phyloP scores from a whole-genome alignment of 2,329 filamentous ascomycete species.

The Colletotrichum navitas region DNA sequence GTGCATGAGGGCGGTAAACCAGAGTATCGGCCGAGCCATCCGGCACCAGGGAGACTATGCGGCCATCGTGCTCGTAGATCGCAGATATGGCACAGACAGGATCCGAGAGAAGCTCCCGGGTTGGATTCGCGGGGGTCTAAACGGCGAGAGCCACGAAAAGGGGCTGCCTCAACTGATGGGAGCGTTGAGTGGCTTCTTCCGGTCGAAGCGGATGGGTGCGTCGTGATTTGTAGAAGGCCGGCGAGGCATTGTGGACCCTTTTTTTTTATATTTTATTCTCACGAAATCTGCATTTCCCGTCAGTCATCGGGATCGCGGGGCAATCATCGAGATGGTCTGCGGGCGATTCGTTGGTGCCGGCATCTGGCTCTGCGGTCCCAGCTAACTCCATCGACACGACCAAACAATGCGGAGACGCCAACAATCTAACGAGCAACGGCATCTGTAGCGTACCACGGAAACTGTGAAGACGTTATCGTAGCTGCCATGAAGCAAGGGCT shows the following conservation, averaged over 20 bases:
- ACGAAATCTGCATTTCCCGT: not conserved
- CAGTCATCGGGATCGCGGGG: not conserved
- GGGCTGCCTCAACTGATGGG: slow-evolving; percentile 71
- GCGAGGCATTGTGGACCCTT: not conserved
- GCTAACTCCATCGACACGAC: not conserved
- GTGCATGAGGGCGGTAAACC: slow-evolving; percentile 97
- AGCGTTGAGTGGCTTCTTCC: slow-evolving; percentile 69
- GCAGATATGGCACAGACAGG: slow-evolving; percentile 78
- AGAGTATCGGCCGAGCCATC: slow-evolving; percentile 94
- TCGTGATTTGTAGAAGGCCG: slow-evolving; percentile 39
- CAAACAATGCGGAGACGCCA: too few relatives aligned
- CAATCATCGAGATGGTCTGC: slow-evolving; percentile 7
- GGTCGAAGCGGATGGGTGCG: slow-evolving; percentile 57
- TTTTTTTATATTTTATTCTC: too few relatives aligned
- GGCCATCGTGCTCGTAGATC: slow-evolving; percentile 87
- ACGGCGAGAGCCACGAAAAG: slow-evolving; percentile 60
- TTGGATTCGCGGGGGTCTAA: slow-evolving; percentile 85
- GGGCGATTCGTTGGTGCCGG: not conserved
- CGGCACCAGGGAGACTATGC: slow-evolving; percentile 91
- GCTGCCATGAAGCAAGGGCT: too few relatives aligned
- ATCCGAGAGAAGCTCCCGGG: slow-evolving; percentile 85
- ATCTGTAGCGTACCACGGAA: too few relatives aligned
- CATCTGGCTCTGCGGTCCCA: not conserved
- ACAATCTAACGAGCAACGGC: too few relatives aligned
- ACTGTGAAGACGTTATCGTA: not conserved